Evolutionary conservation across 192 early-diverging fungal genomes (phyloP), one percentile per base, ranked within the genome.

Genomic region (Radiomyces spectabilis): DNA sequence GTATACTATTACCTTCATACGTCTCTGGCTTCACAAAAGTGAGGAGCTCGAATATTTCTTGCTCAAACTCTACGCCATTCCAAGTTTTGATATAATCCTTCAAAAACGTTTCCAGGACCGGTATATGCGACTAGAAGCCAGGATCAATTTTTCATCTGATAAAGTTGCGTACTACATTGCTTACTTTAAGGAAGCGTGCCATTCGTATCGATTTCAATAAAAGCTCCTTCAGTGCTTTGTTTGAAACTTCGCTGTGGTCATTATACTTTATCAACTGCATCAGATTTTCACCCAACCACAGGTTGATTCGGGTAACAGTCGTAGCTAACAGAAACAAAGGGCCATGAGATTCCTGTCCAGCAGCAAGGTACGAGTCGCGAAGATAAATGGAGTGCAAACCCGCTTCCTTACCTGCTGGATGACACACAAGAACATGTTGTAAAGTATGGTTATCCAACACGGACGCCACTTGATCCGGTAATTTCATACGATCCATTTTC

Each of bases 81-180:
- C 78, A 80, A 1, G 61, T 43, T 18, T 30, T 33, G 4, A 80
- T 18, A 39, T 66, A 80, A 1, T 64, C 57, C 26, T 49, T 34
- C 15, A 80, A 45, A 54, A 80, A 80, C 10, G 41, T 47, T n/a
- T 80, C 65, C 37, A 80, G 60, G 4, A 74, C 67, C 5, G 78
- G 74, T 18, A 80, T 47, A 10, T 74, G 38, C 29, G 74, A 65
- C 74, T 76, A 55, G 8, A 25, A 51, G 7, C 19, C 2, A 29
- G 12, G 10, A 32, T 61, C 15, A 37, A 16, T 29, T 0, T 45
- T 13, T 0, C 6, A 39, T 12, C 2, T n/a, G 13, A 10, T 31
- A 21, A 21, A 22, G 27, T 25, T 37, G 16, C 12, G 30, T 26
- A 6, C 31, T 22, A 39, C 6, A 22, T 4, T 27, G 30, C 8